Conservation (phyloP, 2,329 filamentous ascomycete genomes). For the Madurella fahalii region DNA sequence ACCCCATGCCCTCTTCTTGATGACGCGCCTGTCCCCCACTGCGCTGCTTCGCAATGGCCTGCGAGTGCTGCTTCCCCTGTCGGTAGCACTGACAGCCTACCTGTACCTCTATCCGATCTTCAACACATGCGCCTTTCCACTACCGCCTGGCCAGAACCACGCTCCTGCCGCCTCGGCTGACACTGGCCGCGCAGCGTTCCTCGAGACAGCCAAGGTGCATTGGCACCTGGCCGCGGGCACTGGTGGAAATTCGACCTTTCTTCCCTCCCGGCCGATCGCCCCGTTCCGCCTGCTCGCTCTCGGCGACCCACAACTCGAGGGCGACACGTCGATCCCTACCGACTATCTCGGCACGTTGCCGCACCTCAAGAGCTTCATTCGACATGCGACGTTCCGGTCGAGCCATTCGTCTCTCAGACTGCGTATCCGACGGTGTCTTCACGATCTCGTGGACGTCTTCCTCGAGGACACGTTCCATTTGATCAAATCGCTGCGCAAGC, state of each 20-base stretch:
- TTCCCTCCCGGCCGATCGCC: conserved; percentile 41
- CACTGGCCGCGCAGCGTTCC: conserved; percentile 31
- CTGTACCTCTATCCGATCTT: conserved; percentile 86
- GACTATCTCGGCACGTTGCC: conserved; percentile 51
- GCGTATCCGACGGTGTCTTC: conserved; percentile 49
- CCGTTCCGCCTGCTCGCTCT: conserved; percentile 85
- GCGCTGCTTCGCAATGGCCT: conserved; percentile 54
- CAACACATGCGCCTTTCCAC: conserved; percentile 74
- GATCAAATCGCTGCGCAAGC: conserved; percentile 67
- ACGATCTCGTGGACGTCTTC: conserved; percentile 58
- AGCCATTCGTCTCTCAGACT: conserved; percentile 45
- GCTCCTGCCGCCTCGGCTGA: conserved; percentile 1
- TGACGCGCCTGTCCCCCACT: conserved; percentile 43
- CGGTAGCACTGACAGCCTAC: conserved; percentile 67
- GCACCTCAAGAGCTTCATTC: conserved; percentile 45
- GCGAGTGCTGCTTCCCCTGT: conserved; percentile 58
- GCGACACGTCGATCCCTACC: conserved; percentile 75
- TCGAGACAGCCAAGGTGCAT: conserved; percentile 41
- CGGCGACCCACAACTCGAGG: conserved; percentile 90
- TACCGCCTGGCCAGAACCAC: conserved; percentile 33
- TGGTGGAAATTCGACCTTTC: conserved; percentile 23
- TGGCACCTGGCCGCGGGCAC: conserved; percentile 28
- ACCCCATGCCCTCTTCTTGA: conserved; percentile 40
- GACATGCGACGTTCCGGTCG: conserved; percentile 46
- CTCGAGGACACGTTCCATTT: conserved; percentile 66